Evolutionary conservation across 2,329 filamentous ascomycete species (phyloP).

Genomic region (Trichothecium roseum): DNA sequence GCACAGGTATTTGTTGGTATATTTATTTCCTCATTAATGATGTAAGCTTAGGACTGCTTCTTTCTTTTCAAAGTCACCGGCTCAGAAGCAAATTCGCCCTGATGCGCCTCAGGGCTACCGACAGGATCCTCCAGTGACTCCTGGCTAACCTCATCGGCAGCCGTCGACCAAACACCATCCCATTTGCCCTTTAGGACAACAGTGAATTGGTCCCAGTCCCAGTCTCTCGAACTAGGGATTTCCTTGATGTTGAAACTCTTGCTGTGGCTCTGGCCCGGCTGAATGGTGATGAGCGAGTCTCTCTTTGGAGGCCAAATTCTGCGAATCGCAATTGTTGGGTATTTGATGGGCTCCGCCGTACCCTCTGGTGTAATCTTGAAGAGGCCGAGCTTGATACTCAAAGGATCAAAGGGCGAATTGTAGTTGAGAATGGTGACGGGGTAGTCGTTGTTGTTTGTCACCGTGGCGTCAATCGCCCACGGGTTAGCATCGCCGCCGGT

Average conservation of each 20-base stretch:
- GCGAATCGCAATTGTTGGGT: slow-evolving; percentile 25
- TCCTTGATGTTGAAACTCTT: slow-evolving; percentile 26
- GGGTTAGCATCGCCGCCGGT: slow-evolving; percentile 18
- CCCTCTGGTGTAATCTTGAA: slow-evolving; percentile 26
- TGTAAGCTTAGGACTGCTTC: too few relatives aligned
- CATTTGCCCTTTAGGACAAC: slow-evolving; percentile 26
- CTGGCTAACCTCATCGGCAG: slow-evolving; percentile 12
- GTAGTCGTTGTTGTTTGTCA: slow-evolving; percentile 27
- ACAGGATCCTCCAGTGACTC: slow-evolving; percentile 10
- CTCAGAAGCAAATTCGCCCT: too few relatives aligned
- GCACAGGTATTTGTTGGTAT: too few relatives aligned
- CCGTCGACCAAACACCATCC: slow-evolving; percentile 18
- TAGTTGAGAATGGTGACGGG: slow-evolving; percentile 31
- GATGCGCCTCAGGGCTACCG: not conserved
- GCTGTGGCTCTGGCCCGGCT: slow-evolving; percentile 21
- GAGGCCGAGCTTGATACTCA: slow-evolving; percentile 30
- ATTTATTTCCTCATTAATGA: too few relatives aligned
- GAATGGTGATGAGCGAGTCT: slow-evolving; percentile 27
- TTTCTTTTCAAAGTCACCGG: too few relatives aligned
- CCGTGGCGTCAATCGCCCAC: slow-evolving; percentile 22
- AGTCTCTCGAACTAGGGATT: slow-evolving; percentile 20
- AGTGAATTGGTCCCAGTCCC: slow-evolving; percentile 14
- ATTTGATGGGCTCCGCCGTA: slow-evolving; percentile 20
- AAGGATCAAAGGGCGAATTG: slow-evolving; percentile 32
- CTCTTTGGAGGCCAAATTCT: slow-evolving; percentile 28